Conservation (phyloP, 169 alveolate species). For the Perkinsus olseni region DNA sequence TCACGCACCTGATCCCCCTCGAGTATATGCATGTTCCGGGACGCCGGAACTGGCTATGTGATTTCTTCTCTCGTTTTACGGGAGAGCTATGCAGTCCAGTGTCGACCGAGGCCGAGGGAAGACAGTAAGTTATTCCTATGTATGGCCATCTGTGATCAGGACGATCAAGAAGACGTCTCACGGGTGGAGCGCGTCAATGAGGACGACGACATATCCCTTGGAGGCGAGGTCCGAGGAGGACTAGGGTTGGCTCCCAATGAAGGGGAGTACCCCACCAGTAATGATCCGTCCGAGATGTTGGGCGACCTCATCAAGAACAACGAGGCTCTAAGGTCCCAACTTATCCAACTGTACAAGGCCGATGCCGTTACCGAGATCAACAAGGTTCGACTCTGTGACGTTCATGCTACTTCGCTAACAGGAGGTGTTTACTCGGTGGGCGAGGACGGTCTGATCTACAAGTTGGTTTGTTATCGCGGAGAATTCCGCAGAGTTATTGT, state of each 20-base stretch:
- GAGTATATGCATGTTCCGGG: not conserved
- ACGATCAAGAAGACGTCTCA: not conserved
- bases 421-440: not conserved
- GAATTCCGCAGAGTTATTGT: not conserved
- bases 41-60: not conserved
- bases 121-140: not conserved
- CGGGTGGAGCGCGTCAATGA: not conserved
- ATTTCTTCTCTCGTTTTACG: not conserved
- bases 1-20: not conserved
- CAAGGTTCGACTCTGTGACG: not conserved
- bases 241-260: not conserved
- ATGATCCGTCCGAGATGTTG: not conserved
- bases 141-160: not conserved
- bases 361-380: not conserved
- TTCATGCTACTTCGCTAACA: not conserved
- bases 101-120: not conserved
- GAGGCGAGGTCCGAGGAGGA: not conserved
- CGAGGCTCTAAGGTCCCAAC: not conserved
- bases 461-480: not conserved
- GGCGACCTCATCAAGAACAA: not conserved
- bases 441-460: not conserved
- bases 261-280: not conserved
- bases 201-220: not conserved
- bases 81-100: not conserved
- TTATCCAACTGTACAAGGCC: not conserved